Evolutionary conservation across 495 filamentous ascomycete genomes (phyloP).

Genomic region (Aspergillus baeticus): DNA sequence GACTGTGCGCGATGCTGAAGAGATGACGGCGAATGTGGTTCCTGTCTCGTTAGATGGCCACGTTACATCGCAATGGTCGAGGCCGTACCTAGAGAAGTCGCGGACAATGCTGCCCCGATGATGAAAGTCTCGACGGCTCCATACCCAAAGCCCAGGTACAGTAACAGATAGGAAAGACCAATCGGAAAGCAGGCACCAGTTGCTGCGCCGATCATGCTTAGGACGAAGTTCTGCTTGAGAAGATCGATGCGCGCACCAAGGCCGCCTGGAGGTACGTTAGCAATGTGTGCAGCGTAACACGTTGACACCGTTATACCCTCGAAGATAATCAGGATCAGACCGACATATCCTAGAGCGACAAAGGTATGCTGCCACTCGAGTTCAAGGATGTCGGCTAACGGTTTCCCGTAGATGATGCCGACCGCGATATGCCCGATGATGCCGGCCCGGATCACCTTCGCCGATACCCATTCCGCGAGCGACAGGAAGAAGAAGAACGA

Average conservation of each 20-base stretch:
- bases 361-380: slow-evolving; percentile 32
- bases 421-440: slow-evolving; percentile 36
- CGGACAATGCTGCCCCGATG: slow-evolving; percentile 32
- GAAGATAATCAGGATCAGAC: slow-evolving; percentile 37
- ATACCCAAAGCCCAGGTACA: slow-evolving; percentile 33
- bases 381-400: slow-evolving; percentile 33
- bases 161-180: slow-evolving; percentile 30
- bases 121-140: slow-evolving; percentile 38
- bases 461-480: slow-evolving; percentile 30
- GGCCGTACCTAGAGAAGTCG: slow-evolving; percentile 31
- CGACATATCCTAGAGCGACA: slow-evolving; percentile 34
- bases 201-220: slow-evolving; percentile 31
- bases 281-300: too few relatives aligned
- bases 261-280: too few relatives aligned
- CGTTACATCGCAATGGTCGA: background rate
- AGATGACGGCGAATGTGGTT: slow-evolving; percentile 35
- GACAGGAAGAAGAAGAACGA: slow-evolving; percentile 39
- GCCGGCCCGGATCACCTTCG: slow-evolving; percentile 30
- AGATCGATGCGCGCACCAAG: slow-evolving; percentile 32
- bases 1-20: slow-evolving; percentile 25
- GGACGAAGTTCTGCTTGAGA: slow-evolving; percentile 30
- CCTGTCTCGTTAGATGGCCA: slow-evolving; percentile 5
- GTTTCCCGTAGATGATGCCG: slow-evolving; percentile 35
- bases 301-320: slow-evolving; percentile 24
- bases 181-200: slow-evolving; percentile 36